A percentile compares a stretch with the other conserved stretches of the same genome.
Conservation (phyloP, 208 protist genomes). For the Acanthamoeba royreba region DNA sequence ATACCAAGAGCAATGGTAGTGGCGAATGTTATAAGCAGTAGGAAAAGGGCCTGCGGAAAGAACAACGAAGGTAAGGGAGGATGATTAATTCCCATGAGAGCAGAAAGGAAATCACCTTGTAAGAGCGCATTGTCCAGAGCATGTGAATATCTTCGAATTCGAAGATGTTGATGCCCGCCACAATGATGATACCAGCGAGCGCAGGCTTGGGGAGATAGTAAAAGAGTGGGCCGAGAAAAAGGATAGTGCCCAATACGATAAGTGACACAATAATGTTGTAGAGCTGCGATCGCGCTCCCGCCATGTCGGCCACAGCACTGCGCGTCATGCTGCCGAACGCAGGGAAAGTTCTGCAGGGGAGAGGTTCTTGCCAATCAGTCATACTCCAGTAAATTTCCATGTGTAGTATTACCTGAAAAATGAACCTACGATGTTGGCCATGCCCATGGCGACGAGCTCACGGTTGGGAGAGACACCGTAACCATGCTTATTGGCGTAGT, state of each 20-base stretch:
- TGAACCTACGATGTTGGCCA: constrained; percentile 55
- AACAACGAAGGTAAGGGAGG: too few species aligned
- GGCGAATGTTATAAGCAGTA: constrained; percentile 43
- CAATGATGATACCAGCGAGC: constrained; percentile 51
- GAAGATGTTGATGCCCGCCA: not conserved
- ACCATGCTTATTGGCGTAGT: not conserved
- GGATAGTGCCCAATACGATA: not conserved
- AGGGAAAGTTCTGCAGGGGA: not conserved
- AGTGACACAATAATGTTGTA: not conserved
- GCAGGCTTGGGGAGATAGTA: constrained; percentile 54
- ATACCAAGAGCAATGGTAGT: constrained; percentile 55
- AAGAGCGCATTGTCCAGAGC: not conserved
- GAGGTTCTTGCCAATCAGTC: too few species aligned
- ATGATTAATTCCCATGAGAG: not conserved
- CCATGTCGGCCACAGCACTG: constrained; percentile 57
- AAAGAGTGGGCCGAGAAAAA: constrained; percentile 34
- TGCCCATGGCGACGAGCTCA: constrained; percentile 61
- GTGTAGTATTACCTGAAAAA: constrained; percentile 70
- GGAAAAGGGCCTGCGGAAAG: constrained; percentile 10
- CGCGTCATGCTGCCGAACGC: constrained; percentile 41
- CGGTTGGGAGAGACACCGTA: not conserved
- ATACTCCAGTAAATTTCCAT: too few species aligned
- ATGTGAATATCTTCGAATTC: not conserved
- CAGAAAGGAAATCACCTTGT: not conserved
- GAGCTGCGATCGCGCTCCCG: constrained; percentile 30